phyloP scores from a whole-genome alignment of 2,329 filamentous ascomycete genomes.

The Rhexocercosporidium sp. region DNA sequence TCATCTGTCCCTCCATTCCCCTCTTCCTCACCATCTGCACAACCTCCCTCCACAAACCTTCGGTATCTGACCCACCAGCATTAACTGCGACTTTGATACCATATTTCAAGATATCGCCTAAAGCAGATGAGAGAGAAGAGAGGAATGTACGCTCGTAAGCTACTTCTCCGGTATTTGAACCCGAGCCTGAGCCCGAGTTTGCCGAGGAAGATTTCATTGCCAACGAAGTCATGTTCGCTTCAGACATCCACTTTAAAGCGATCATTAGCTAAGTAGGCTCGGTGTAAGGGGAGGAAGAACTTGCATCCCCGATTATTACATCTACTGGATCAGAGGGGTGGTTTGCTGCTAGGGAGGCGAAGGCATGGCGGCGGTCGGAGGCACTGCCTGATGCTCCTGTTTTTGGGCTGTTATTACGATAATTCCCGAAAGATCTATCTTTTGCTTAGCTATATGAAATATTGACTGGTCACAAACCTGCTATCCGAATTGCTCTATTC shows the following conservation, averaged over 20 bases:
- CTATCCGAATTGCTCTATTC: background rate
- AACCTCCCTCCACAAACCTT: constrained; percentile 45
- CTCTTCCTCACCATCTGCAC: constrained; percentile 33
- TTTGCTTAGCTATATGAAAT: no score
- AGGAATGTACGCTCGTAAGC: constrained; percentile 27
- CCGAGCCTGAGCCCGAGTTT: background rate
- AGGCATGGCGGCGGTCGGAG: constrained; percentile 51
- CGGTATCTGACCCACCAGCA: constrained; percentile 58
- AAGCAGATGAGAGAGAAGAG: constrained; percentile 29
- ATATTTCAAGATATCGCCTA: constrained; percentile 52
- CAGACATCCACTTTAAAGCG: constrained; percentile 46
- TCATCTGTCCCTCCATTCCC: constrained; percentile 37
- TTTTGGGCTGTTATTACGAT: constrained; percentile 1
- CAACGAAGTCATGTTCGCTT: constrained; percentile 43
- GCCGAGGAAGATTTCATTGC: constrained; percentile 19
- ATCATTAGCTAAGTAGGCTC: background rate
- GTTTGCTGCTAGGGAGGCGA: constrained; percentile 48
- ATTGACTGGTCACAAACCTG: constrained; percentile 2
- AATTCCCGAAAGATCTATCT: no score
- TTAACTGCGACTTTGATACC: constrained; percentile 58
- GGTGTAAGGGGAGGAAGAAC: background rate
- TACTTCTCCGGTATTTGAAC: constrained; percentile 14
- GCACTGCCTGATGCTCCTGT: constrained; percentile 51
- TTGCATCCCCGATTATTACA: constrained; percentile 52
- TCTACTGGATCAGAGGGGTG: constrained; percentile 51